These are phyloP conservation scores for Phytophthora constricta DNA, from an alignment of 352 stramenopile genomes.

Conservation along the genomic window DNA sequence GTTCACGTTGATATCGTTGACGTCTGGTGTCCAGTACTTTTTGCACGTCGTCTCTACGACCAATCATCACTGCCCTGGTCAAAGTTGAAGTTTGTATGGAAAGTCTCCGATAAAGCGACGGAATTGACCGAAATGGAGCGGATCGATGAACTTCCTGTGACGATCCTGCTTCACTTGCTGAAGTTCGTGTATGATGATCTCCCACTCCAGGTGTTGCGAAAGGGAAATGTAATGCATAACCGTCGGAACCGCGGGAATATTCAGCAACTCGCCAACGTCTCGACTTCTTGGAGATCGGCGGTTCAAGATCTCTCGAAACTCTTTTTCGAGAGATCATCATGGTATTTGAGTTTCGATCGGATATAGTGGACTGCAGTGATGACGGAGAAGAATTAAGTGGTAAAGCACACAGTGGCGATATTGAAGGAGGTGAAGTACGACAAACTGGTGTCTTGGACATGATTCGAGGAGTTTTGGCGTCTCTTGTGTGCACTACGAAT, in stretches of 20 bases:
- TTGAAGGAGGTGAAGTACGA: not conserved
- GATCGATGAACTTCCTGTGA: slow-evolving; percentile 11
- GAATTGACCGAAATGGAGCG: slow-evolving; percentile 3
- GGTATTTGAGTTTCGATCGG: slow-evolving; percentile 19
- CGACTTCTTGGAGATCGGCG: slow-evolving; percentile 10
- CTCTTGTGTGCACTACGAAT: slow-evolving; percentile 11
- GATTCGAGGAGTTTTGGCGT: not conserved
- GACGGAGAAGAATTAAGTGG: not conserved
- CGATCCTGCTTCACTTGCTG: slow-evolving; percentile 13
- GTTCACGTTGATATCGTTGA: too few species aligned
- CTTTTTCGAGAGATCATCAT: slow-evolving; percentile 16
- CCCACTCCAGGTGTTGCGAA: slow-evolving; percentile 2
- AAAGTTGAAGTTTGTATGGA: not conserved
- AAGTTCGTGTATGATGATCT: slow-evolving; percentile 19
- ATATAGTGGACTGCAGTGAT: not conserved
- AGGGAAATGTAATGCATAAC: not conserved
- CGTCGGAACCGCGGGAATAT: not conserved
- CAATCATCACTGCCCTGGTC: slow-evolving; percentile 11
- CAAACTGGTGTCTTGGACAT: not conserved
- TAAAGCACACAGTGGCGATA: not conserved
- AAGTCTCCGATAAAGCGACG: not conserved
- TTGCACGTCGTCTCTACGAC: too few species aligned
- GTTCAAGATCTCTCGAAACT: slow-evolving; percentile 12
- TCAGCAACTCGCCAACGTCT: slow-evolving; percentile 12
- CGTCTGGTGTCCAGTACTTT: not conserved